phyloP scores from a whole-genome alignment of 1,284 basidiomycete genomes.

The Singerocomus rubriflavus region DNA sequence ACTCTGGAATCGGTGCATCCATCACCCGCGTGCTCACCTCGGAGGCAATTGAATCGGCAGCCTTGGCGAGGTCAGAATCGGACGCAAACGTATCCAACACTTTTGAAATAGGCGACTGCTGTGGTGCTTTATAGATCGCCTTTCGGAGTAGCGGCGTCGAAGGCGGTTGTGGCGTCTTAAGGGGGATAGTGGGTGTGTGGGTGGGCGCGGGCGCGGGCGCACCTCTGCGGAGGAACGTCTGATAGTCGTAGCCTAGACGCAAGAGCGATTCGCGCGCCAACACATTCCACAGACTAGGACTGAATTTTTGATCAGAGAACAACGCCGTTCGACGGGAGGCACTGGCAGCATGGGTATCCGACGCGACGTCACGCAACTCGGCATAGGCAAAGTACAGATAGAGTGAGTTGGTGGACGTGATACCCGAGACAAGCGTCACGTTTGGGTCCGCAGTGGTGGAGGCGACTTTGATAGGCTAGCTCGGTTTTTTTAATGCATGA shows the following conservation, averaged over 20 bases:
- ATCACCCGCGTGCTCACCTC: constrained; percentile 20
- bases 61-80: constrained; percentile 52
- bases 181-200: constrained; percentile 21
- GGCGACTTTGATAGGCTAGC: constrained; percentile 44
- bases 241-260: constrained; percentile 64
- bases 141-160: constrained; percentile 46
- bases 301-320: constrained; percentile 69
- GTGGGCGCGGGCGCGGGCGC: constrained; percentile 26
- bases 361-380: constrained; percentile 48
- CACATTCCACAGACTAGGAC: constrained; percentile 60
- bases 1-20: constrained; percentile 52
- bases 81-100: constrained; percentile 56
- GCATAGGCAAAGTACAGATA: constrained; percentile 58
- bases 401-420: constrained; percentile 45
- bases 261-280: constrained; percentile 58
- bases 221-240: constrained; percentile 53
- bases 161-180: constrained; percentile 28
- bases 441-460: constrained; percentile 46
- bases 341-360: constrained; percentile 39
- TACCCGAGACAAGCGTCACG: constrained; percentile 57
- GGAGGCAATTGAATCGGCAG: constrained; percentile 43
- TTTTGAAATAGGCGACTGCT: constrained; percentile 45
- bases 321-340: constrained; percentile 49
- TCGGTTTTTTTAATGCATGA: background rate
- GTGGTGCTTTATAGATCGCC: constrained; percentile 43